Evolutionary conservation across 371 early-diverging fungal genomes (phyloP).

Genomic region (Mortierella sp.): DNA sequence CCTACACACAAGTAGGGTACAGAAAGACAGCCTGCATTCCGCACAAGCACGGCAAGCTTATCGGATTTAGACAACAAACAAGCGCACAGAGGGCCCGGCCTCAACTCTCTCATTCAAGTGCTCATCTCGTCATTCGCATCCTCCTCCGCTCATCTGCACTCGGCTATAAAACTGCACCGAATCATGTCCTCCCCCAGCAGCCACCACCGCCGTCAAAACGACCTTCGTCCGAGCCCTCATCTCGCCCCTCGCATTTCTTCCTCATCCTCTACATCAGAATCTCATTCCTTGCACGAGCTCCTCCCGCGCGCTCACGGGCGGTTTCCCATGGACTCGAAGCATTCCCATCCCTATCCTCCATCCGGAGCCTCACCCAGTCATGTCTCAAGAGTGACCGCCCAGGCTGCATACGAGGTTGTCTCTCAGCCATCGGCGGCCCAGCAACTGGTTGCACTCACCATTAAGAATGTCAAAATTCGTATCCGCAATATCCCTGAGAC

Average conservation of each 20-base stretch:
- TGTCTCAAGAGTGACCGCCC: constrained; percentile 35
- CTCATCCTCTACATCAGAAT: constrained; percentile 15
- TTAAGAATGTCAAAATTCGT: constrained; percentile 44
- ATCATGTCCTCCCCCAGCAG: too few relatives aligned
- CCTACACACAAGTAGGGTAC: too few relatives aligned
- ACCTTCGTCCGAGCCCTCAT: too few relatives aligned
- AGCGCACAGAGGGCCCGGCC: too few relatives aligned
- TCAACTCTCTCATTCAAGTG: too few relatives aligned
- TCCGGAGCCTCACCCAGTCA: neutral
- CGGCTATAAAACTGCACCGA: too few relatives aligned
- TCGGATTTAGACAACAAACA: too few relatives aligned
- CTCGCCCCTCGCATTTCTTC: constrained; percentile 9
- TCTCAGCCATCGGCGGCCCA: constrained; percentile 34
- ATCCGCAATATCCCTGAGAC: constrained; percentile 47
- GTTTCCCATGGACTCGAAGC: constrained; percentile 23
- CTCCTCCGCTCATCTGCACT: neutral
- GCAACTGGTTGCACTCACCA: constrained; percentile 44
- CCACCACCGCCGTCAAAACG: too few relatives aligned
- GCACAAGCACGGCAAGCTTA: too few relatives aligned
- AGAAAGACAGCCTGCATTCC: too few relatives aligned
- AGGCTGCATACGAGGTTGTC: constrained; percentile 37
- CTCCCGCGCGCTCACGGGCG: constrained; percentile 6
- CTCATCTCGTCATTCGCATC: neutral
- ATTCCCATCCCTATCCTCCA: neutral
- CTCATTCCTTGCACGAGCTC: constrained; percentile 28